Evolutionary conservation across 2,329 filamentous ascomycete genomes (phyloP).

Genomic region (Malbranchea zuffiana): DNA sequence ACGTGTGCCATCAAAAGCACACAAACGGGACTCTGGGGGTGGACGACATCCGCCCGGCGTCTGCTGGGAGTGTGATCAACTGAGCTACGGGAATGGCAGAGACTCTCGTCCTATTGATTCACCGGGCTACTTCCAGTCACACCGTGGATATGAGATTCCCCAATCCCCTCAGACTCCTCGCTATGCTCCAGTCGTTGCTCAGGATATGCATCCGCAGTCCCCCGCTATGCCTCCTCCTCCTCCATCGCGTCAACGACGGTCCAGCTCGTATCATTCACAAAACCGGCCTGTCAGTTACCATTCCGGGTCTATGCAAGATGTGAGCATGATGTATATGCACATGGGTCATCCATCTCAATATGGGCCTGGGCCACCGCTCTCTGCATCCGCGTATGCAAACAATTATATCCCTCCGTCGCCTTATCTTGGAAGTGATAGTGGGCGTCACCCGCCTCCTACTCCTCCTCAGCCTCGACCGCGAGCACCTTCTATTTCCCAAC

Average conservation of each 20-base stretch:
- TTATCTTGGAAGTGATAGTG: constrained; percentile 24
- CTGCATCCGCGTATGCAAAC: constrained; percentile 27
- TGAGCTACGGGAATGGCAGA: constrained; percentile 10
- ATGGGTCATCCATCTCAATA: constrained; percentile 16
- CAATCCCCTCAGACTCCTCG: constrained; percentile 22
- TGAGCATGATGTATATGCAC: constrained; percentile 21
- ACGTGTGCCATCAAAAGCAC: constrained; percentile 27
- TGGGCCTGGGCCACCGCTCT: constrained; percentile 29
- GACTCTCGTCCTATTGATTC: constrained; percentile 26
- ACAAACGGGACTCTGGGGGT: constrained; percentile 21
- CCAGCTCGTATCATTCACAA: constrained; percentile 27
- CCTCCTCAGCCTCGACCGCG: no score
- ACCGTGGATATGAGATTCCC: constrained; percentile 18
- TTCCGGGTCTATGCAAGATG: constrained; percentile 22
- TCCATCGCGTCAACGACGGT: constrained; percentile 21
- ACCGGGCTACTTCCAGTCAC: constrained; percentile 16
- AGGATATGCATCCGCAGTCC: constrained; percentile 25
- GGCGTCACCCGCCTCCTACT: constrained; percentile 9
- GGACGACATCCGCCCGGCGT: constrained; percentile 19
- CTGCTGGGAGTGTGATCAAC: constrained; percentile 28
- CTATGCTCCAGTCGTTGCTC: constrained; percentile 21
- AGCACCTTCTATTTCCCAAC: no score
- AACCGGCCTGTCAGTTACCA: constrained; percentile 33
- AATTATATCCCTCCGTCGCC: constrained; percentile 25
- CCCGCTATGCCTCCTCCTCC: constrained; percentile 17